Evolutionary conservation across 2,329 filamentous ascomycete genomes (phyloP).

Genomic region (Zymoseptoria pseudotritici): DNA sequence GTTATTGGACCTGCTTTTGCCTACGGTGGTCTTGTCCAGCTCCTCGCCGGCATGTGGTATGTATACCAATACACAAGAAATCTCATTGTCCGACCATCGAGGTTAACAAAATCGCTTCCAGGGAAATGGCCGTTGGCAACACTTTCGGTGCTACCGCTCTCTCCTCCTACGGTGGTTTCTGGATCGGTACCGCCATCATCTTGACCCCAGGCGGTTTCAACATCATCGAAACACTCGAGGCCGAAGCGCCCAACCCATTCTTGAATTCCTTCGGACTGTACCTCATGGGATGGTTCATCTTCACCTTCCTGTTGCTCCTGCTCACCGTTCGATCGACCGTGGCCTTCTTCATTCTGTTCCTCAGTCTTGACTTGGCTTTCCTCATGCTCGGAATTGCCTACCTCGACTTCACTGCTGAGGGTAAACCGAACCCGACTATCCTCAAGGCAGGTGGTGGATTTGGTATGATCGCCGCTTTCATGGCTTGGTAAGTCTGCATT

Average conservation of each 20-base stretch:
- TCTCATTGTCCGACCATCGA: not conserved
- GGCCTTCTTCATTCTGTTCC: slow-evolving; percentile 51
- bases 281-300: slow-evolving; percentile 54
- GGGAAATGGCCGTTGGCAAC: slow-evolving; percentile 53
- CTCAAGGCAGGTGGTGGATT: slow-evolving; percentile 49
- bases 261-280: slow-evolving; percentile 51
- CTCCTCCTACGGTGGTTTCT: slow-evolving; percentile 56
- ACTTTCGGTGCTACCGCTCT: slow-evolving; percentile 57
- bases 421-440: slow-evolving; percentile 35
- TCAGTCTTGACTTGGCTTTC: slow-evolving; percentile 52
- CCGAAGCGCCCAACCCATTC: slow-evolving; percentile 34
- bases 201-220: slow-evolving; percentile 46
- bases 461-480: slow-evolving; percentile 46
- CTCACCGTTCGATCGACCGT: slow-evolving; percentile 51
- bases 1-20: slow-evolving; percentile 44
- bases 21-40: slow-evolving; percentile 46
- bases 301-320: slow-evolving; percentile 50
- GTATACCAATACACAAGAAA: slow-evolving; percentile 20
- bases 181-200: slow-evolving; percentile 54
- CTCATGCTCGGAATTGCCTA: slow-evolving; percentile 50
- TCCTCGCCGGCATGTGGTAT: slow-evolving; percentile 49
- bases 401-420: slow-evolving; percentile 32
- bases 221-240: slow-evolving; percentile 42
- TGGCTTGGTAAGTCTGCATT: slow-evolving; percentile 38
- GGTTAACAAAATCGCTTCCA: slow-evolving; percentile 11